These are phyloP conservation scores for Thalassiosira hispida DNA, from an alignment of 352 stramenopile genomes.

Conservation along the genomic window DNA sequence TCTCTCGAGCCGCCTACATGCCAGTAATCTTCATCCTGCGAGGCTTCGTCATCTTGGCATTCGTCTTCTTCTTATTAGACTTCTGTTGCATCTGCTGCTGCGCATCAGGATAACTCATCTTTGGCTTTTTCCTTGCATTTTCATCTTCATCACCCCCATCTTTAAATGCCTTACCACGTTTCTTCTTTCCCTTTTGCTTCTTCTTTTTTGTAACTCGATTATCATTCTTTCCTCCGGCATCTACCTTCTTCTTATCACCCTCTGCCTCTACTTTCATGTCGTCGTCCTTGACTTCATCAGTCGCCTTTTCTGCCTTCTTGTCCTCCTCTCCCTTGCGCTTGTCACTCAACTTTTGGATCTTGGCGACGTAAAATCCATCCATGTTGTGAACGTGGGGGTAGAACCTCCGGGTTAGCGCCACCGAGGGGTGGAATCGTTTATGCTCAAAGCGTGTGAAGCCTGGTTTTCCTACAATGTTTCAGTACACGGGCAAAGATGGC, in stretches of 20 bases:
- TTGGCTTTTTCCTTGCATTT: constrained; percentile 48
- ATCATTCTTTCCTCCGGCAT: constrained; percentile 43
- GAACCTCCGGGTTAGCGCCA: constrained; percentile 95
- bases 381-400: constrained; percentile 99
- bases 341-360: constrained; percentile 99
- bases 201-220: constrained; percentile 44
- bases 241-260: constrained; percentile 51
- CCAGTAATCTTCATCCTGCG: constrained; percentile 57
- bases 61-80: constrained; percentile 69
- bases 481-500: background rate
- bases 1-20: constrained; percentile 25
- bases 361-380: constrained; percentile 99
- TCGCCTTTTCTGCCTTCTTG: constrained; percentile 75
- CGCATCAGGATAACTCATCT: constrained; percentile 46
- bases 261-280: constrained; percentile 82
- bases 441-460: constrained; percentile 92
- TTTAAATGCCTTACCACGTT: constrained; percentile 46
- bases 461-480: constrained; percentile 61
- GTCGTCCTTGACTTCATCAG: constrained; percentile 87
- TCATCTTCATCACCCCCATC: constrained; percentile 42
- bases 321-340: constrained; percentile 82
- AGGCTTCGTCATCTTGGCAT: constrained; percentile 82
- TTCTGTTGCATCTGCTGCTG: constrained; percentile 15
- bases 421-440: constrained; percentile 97
- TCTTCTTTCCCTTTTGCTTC: constrained; percentile 53